These are phyloP conservation scores for Candida verbasci DNA, from an alignment of 805 yeast genomes.

Conservation along the genomic window DNA sequence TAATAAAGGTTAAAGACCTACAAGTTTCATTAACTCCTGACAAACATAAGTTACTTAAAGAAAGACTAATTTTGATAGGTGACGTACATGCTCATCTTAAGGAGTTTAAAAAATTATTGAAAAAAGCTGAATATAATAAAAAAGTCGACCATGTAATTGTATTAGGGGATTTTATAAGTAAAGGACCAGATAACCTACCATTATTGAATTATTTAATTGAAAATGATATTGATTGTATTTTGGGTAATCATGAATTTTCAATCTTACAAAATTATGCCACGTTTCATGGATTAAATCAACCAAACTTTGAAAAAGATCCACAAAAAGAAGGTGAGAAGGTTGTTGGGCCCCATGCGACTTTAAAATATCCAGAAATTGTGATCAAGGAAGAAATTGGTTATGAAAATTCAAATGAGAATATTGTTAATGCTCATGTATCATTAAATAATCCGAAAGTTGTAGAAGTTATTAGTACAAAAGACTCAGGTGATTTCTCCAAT, in stretches of 20 bases:
- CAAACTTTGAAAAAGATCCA: constrained; percentile 18
- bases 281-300: constrained; percentile 45
- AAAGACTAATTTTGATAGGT: constrained; percentile 68
- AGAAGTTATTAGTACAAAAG: too few relatives aligned
- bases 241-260: constrained; percentile 87
- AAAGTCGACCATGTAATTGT: constrained; percentile 57
- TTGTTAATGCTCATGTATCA: too few relatives aligned
- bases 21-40: constrained; percentile 21
- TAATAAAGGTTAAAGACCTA: constrained; percentile 21
- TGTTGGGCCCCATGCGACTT: too few relatives aligned
- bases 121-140: constrained; percentile 43
- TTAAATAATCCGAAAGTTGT: too few relatives aligned
- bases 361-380: too few relatives aligned
- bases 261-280: constrained; percentile 61
- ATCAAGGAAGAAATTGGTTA: too few relatives aligned
- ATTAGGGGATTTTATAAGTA: constrained; percentile 81
- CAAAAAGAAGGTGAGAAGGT: not conserved
- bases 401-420: constrained; percentile 8
- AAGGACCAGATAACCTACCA: constrained; percentile 72
- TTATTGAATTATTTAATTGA: constrained; percentile 64
- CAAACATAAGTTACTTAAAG: constrained; percentile 12
- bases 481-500: too few relatives aligned
- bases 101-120: constrained; percentile 50
- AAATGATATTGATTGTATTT: constrained; percentile 61
- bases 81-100: constrained; percentile 81